Base-by-base conservation (phyloP, 169 alveolate species). In the Plasmodium vivax region DNA sequence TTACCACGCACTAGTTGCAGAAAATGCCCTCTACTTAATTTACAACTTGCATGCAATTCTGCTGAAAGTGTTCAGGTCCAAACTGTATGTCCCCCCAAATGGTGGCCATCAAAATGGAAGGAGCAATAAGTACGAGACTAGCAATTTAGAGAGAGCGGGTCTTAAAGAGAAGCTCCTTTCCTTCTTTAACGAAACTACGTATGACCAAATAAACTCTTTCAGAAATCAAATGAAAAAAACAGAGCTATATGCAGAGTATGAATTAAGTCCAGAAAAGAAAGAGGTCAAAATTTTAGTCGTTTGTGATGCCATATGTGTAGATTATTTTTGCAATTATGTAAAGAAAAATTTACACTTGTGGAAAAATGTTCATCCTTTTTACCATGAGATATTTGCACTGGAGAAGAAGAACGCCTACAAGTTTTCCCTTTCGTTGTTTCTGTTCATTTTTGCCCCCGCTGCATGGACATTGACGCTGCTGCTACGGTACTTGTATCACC, bases 301-400 rank as follows among this genome's bases (percentile, higher is more conserved):
- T 27, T 92, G 95, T 92, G 95, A 92, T 82, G 43, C 87, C 45
- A 82, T 92, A 71, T 82, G 95, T 92, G 92, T 92, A 27, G 95
- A 92, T 73, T 92, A 72, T 82, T 92, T 92, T 82, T 92, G 79
- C 23, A 47, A 92, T 72, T 92, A 58, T 19, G 32, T 92, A 16
- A 71, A 82, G 77, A 81, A 58, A 12, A 92, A 92, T 71, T 82
- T 92, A 3, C 54, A 68, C 38, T 19, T 51, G 5, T 92, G 92
- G 92, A 36, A 68, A 45, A 82, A 82, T 72, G 34, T 92, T 51
- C 36, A 45, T 45, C 95, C 95, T 1, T 92, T 92, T 71, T 92
- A 92, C 79, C 83, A 92, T 71, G 92, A 92, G 75, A 82, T 92
- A 51, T 92, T 32, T 92, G 30, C 1, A 12, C 79, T 92, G n/a